A percentile compares a stretch with the other conserved stretches of the same genome.
Conservation (phyloP, 345 rosid genomes). For the Durio zibethinus region DNA sequence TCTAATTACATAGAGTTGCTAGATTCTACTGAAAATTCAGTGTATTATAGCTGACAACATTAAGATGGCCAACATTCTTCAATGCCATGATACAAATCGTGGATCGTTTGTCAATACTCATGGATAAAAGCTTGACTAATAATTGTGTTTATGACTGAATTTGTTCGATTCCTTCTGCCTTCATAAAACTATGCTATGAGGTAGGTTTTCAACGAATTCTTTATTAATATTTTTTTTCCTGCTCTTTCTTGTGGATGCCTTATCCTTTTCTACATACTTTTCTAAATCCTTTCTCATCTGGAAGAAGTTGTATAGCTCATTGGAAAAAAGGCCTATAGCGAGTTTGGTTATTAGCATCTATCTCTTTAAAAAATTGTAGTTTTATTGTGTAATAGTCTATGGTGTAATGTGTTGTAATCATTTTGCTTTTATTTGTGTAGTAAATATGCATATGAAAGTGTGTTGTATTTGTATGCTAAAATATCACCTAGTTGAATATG, state of each 20-base stretch:
- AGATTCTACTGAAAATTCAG: neutral
- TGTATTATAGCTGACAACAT: neutral
- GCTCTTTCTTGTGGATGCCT: neutral
- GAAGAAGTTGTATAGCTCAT: neutral
- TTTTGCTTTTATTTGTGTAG: neutral
- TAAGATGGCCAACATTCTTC: neutral
- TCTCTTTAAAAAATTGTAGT: neutral
- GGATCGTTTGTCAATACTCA: neutral
- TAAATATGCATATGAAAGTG: neutral
- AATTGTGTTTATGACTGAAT: neutral
- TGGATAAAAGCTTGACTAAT: neutral
- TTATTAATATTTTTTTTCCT: neutral
- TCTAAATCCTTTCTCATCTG: neutral
- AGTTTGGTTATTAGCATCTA: neutral
- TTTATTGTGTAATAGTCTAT: neutral
- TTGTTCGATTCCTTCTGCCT: neutral
- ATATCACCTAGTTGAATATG: conserved; percentile 15
- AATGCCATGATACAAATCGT: neutral
- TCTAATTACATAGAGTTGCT: neutral
- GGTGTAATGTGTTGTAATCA: neutral
- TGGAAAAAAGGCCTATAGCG: neutral
- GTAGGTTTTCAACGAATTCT: neutral
- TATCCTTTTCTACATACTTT: neutral
- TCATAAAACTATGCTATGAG: neutral
- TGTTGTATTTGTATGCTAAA: neutral